Conservation (phyloP, 192 early-diverging fungal genomes). For the Gorgonomyces haynaldii region DNA sequence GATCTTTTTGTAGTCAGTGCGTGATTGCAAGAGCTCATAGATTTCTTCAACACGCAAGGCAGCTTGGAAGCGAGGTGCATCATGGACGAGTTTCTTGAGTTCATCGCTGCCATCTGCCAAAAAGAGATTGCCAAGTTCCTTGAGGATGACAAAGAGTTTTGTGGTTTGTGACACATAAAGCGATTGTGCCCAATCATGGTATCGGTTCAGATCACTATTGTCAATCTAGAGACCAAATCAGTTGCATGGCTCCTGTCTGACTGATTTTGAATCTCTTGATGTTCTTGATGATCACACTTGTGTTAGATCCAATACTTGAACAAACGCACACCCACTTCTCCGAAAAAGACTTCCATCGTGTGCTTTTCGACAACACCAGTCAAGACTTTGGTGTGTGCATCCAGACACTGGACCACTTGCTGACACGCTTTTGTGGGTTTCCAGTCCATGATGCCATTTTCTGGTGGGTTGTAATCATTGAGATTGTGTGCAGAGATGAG, state of each 20-base stretch:
- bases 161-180: conserved; percentile 50
- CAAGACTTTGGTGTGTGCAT: conserved; percentile 62
- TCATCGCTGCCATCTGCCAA: conserved; percentile 60
- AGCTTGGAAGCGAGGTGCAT: conserved; percentile 61
- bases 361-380: conserved; percentile 67
- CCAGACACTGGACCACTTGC: conserved; percentile 64
- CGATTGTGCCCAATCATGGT: conserved; percentile 58
- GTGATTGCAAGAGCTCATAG: conserved; percentile 64
- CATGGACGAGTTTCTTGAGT: conserved; percentile 66
- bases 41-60: conserved; percentile 66
- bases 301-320: conserved; percentile 53
- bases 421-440: conserved; percentile 72
- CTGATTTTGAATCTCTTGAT: conserved; percentile 69
- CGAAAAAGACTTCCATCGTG: conserved; percentile 81
- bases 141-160: conserved; percentile 65
- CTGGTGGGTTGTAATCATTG: conserved; percentile 65
- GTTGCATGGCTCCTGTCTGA: conserved; percentile 76
- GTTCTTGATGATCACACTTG: conserved; percentile 71
- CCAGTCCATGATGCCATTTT: conserved; percentile 39
- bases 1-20: conserved; percentile 70
- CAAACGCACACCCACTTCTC: conserved; percentile 75
- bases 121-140: conserved; percentile 72
- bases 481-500: conserved; percentile 56
- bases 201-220: conserved; percentile 64
- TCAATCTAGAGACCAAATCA: conserved; percentile 50